These are phyloP conservation scores for Pestalotiopsis sp. DNA, from an alignment of 2,329 filamentous ascomycete genomes.

Conservation along the genomic window DNA sequence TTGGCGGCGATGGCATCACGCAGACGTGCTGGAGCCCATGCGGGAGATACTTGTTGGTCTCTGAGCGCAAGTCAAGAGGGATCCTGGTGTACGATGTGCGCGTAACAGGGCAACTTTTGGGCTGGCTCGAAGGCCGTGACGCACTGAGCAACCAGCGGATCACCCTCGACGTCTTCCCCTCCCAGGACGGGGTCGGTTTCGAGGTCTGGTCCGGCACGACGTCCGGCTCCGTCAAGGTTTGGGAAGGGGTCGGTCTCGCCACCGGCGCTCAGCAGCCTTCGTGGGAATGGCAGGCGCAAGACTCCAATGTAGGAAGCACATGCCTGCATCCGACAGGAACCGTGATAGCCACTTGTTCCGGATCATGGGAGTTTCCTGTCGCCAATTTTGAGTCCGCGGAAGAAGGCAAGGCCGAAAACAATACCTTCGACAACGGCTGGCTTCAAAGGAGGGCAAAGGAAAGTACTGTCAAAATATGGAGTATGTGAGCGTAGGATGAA, in stretches of 20 bases:
- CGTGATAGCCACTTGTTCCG: slow-evolving; percentile 57
- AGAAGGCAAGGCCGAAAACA: slow-evolving; percentile 13
- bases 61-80: slow-evolving; percentile 56
- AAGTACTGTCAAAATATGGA: slow-evolving; percentile 49
- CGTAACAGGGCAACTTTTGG: slow-evolving; percentile 56
- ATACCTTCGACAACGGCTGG: slow-evolving; percentile 16
- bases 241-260: slow-evolving; percentile 53
- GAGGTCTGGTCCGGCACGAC: slow-evolving; percentile 64
- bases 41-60: slow-evolving; percentile 62
- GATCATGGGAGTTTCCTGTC: slow-evolving; percentile 45
- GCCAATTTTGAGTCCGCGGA: slow-evolving; percentile 16
- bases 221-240: slow-evolving; percentile 56
- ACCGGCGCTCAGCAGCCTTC: slow-evolving; percentile 44
- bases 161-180: slow-evolving; percentile 53
- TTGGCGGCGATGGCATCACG: slow-evolving; percentile 62
- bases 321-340: slow-evolving; percentile 55
- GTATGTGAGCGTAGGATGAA: slow-evolving; percentile 21
- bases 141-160: slow-evolving; percentile 57
- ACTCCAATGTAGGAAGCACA: slow-evolving; percentile 48
- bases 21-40: slow-evolving; percentile 64
- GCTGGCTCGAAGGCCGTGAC: slow-evolving; percentile 50
- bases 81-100: slow-evolving; percentile 64
- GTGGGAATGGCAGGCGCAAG: slow-evolving; percentile 48
- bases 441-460: slow-evolving; percentile 34
- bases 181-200: slow-evolving; percentile 41